phyloP scores from a whole-genome alignment of 23 red algal genomes.

The Gracilaria caudata region DNA sequence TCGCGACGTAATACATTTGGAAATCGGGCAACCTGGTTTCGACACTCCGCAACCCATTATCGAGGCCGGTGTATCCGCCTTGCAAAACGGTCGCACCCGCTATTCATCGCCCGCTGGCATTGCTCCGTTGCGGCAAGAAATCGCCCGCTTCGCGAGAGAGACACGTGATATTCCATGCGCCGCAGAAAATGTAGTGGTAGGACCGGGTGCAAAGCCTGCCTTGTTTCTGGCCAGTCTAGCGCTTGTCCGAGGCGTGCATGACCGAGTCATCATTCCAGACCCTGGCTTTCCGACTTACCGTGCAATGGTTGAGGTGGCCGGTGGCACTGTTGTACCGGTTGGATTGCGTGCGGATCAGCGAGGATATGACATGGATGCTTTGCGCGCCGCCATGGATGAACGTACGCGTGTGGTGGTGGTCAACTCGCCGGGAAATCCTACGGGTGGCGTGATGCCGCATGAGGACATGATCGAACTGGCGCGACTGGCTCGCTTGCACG shows the following conservation, averaged over 20 bases:
- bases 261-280: conserved; percentile 89
- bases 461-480: conserved; percentile 60
- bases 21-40: conserved; percentile 94
- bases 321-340: conserved; percentile 69
- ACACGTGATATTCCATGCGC: conserved; percentile 35
- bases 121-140: conserved; percentile 65
- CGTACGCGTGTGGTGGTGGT: conserved; percentile 72
- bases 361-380: conserved; percentile 65
- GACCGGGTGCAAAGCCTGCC: conserved; percentile 95
- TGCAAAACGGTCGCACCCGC: conserved; percentile 78
- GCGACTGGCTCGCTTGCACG: conserved; percentile 37
- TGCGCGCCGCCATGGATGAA: conserved; percentile 44
- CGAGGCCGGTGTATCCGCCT: conserved; percentile 63
- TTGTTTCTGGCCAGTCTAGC: conserved; percentile 78
- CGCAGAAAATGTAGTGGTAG: conserved; percentile 81
- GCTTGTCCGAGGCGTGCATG: conserved; percentile 67
- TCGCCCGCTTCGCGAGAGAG: conserved; percentile 54
- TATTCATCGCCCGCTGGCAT: conserved; percentile 84
- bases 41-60: conserved; percentile 74
- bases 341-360: conserved; percentile 45
- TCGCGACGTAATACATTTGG: conserved; percentile 81
- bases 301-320: conserved; percentile 77
- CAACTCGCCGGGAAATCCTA: conserved; percentile 97
- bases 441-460: conserved; percentile 74
- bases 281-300: conserved; percentile 95